phyloP scores from a whole-genome alignment of 2,329 filamentous ascomycete species.

The Hypocrella siamensis region DNA sequence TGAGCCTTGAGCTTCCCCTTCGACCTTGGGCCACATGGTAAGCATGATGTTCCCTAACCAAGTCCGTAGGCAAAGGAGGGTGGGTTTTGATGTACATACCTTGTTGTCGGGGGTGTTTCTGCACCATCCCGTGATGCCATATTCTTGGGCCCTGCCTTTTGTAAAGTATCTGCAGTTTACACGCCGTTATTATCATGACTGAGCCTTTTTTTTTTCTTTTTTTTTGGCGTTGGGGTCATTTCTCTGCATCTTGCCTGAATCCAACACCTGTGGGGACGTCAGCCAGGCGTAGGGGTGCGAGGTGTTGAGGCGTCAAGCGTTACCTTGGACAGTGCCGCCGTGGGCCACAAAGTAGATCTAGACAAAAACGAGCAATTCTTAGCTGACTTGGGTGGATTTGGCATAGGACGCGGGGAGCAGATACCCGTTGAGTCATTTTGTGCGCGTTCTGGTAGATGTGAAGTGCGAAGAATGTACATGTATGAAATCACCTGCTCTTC shows the following conservation, averaged over 20 bases:
- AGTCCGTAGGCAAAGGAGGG: slow-evolving; percentile 1
- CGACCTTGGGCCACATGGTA: no score
- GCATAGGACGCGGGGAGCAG: no score
- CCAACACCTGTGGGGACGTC: slow-evolving; percentile 31
- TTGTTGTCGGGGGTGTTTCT: slow-evolving; percentile 41
- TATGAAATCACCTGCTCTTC: no score
- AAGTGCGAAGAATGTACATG: no score
- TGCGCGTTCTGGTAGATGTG: no score
- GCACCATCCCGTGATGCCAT: slow-evolving; percentile 44
- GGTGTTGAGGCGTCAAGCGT: slow-evolving; percentile 4
- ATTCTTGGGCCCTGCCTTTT: slow-evolving; percentile 31
- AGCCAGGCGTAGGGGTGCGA: slow-evolving; percentile 4
- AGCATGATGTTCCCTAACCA: no score
- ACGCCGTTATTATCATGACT: background rate
- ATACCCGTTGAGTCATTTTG: no score
- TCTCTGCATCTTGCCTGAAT: slow-evolving; percentile 29
- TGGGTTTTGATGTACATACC: slow-evolving; percentile 20
- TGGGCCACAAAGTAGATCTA: slow-evolving; percentile 39
- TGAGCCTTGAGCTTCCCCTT: slow-evolving; percentile 75
- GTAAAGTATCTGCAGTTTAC: slow-evolving; percentile 40
- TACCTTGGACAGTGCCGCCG: slow-evolving; percentile 45
- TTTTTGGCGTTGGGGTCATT: background rate
- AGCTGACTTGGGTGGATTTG: no score
- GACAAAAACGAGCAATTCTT: no score
- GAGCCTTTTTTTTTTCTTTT: background rate